These are phyloP conservation scores for Casuarina glauca DNA, from an alignment of 306 rosid genomes.

Conservation along the genomic window DNA sequence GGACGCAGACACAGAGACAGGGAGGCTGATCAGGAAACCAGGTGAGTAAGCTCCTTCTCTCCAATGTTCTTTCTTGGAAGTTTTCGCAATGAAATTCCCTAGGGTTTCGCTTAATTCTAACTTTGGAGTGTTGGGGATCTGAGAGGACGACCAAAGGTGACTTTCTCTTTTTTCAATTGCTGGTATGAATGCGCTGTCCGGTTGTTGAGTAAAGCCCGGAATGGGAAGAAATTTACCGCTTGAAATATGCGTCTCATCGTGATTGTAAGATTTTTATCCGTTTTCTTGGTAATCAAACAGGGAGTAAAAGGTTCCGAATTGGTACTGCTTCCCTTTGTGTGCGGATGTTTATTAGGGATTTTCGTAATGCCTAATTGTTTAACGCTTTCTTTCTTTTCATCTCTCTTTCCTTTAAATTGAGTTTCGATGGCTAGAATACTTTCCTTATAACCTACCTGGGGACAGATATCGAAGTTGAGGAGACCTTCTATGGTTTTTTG, in stretches of 20 bases:
- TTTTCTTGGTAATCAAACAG: background rate
- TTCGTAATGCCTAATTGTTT: background rate
- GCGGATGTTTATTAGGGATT: background rate
- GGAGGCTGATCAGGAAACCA: background rate
- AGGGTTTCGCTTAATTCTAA: background rate
- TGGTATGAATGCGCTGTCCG: background rate
- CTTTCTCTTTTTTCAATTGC: background rate
- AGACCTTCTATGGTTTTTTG: background rate
- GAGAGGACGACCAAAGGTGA: constrained; percentile 12
- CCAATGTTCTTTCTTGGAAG: background rate
- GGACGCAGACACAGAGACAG: background rate
- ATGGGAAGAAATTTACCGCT: constrained; percentile 3
- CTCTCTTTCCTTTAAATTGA: background rate
- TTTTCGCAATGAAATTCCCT: background rate
- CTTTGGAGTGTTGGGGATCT: background rate
- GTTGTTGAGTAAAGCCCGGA: background rate
- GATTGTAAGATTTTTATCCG: background rate
- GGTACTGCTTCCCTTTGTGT: background rate
- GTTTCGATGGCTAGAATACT: background rate
- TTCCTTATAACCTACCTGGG: no score
- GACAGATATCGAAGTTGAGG: background rate
- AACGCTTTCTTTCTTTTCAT: background rate
- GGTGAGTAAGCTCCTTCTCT: background rate
- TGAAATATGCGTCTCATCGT: background rate
- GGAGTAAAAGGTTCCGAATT: constrained; percentile 2